These are phyloP conservation scores for Verticillium isaacii DNA, from an alignment of 2,329 filamentous ascomycete species.

Conservation along the genomic window DNA sequence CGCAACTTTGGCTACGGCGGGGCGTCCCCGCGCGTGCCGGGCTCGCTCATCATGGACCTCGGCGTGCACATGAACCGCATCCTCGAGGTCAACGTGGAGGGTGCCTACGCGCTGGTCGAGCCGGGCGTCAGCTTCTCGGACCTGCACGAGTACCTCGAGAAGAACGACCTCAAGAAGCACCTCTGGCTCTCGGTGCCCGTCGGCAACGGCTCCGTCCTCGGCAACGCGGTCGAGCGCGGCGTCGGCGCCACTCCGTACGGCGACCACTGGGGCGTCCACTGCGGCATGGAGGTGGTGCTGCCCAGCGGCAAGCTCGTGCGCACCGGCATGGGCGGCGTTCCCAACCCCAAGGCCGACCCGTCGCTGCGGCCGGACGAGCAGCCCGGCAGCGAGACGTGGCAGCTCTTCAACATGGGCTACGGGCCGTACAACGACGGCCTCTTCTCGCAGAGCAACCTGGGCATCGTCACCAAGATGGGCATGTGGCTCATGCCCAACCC, in stretches of 20 bases:
- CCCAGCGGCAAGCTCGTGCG: constrained; percentile 35
- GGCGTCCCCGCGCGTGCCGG: constrained; percentile 34
- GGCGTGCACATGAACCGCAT: constrained; percentile 34
- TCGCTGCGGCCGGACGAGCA: constrained; percentile 13
- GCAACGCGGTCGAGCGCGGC: constrained; percentile 39
- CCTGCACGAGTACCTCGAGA: constrained; percentile 26
- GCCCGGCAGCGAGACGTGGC: constrained; percentile 33
- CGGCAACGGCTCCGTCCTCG: constrained; percentile 39
- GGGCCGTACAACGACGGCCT: constrained; percentile 34
- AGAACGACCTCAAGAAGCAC: constrained; percentile 27
- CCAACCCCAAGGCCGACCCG: constrained; percentile 7
- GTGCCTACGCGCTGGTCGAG: constrained; percentile 35
- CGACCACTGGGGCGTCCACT: constrained; percentile 35
- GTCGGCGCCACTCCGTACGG: constrained; percentile 42
- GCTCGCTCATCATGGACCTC: constrained; percentile 36
- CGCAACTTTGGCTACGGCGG: constrained; percentile 39
- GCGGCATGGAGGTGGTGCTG: constrained; percentile 37
- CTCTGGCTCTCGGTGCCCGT: constrained; percentile 40
- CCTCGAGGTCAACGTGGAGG: constrained; percentile 30
- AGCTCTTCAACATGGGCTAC: constrained; percentile 35
- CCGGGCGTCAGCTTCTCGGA: constrained; percentile 35
- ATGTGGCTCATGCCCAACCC: constrained; percentile 48
- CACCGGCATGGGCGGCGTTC: constrained; percentile 31
- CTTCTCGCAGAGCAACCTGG: constrained; percentile 45
- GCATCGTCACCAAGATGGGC: constrained; percentile 49